phyloP scores from a whole-genome alignment of 345 rosid genomes.

The Dimocarpus longan region DNA sequence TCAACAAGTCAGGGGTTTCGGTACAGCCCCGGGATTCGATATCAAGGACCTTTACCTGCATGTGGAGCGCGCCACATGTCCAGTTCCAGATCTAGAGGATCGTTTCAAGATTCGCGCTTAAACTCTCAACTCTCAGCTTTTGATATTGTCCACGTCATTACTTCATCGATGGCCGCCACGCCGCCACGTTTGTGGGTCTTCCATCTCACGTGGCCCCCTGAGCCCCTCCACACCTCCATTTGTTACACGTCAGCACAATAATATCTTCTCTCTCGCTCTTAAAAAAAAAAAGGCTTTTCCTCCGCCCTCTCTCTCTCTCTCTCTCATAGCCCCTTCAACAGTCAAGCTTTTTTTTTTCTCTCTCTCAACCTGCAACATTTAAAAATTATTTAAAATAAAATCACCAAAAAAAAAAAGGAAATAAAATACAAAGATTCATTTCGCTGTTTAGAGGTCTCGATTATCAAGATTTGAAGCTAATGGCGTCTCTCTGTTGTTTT shows the following conservation, averaged over 20 bases:
- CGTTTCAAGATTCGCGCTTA: constrained; percentile 26
- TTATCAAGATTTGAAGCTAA: constrained; percentile 26
- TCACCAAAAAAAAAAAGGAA: background rate
- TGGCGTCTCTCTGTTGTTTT: constrained; percentile 27
- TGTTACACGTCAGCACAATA: constrained; percentile 44
- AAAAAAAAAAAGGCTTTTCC: background rate
- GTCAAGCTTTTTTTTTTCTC: constrained; percentile 11
- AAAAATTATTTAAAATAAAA: background rate
- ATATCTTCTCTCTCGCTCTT: constrained; percentile 36
- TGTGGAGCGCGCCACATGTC: constrained; percentile 31
- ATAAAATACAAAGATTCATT: background rate
- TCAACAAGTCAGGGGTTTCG: background rate
- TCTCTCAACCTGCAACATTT: background rate
- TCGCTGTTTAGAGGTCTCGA: constrained; percentile 1
- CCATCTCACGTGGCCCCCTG: constrained; percentile 17
- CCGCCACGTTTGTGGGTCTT: constrained; percentile 21
- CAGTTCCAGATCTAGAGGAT: constrained; percentile 26
- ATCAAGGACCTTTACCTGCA: constrained; percentile 7
- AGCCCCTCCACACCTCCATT: constrained; percentile 31
- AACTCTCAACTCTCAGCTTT: constrained; percentile 35
- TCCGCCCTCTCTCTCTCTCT: background rate
- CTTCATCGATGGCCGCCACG: constrained; percentile 2
- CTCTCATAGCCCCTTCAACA: constrained; percentile 12
- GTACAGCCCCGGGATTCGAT: background rate
- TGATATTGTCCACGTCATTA: constrained; percentile 51